Evolutionary conservation across 768 basidiomycete genomes (phyloP), one percentile per base, ranked within the genome.

Genomic region (Termitomyces sp.): DNA sequence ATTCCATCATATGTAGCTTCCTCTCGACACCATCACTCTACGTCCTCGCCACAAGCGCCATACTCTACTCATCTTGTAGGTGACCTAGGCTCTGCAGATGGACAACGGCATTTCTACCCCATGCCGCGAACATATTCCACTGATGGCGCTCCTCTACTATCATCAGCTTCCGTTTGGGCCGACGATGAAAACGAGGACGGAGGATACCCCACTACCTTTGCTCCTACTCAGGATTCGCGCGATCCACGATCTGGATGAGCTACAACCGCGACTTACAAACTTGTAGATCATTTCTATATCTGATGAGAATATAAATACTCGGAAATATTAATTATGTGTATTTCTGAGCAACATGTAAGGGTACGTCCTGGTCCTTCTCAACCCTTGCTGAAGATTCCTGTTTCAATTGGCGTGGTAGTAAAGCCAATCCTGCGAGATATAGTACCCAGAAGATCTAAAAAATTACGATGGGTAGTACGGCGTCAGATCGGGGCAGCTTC

Each of bases 401-500:
- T 46, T 61, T 65, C 53, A 70, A 73, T 65, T 82, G 81, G 28
- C 71, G 72, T n/a, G 79, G 80, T 36, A 82, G 62, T 9, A 81
- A 63, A 1, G 67, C 68, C 63, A 80, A 58, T 4, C 79, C 81
- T 20, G 71, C 55, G 49, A 66, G 65, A 60, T 80, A 82, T 7
- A 81, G 65, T 3, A 69, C 72, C 75, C 79, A 81, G 62, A 82
- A 79, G 18, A 79, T 61, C 80, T 82, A 64, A 45, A 37, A 24
- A 18, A 10, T n/a, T 26, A 20, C 12, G 51, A 7, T 37, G 20
- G 51, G 47, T 31, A 42, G 42, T 28, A 29, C 15, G 15, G 16
- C 24, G 24, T 39, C 54, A 55, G 36, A 48, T 2, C 10, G 4
- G 5, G 34, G 7, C 16, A 55, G 20, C 20, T 18, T 26, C 22